Conservation (phyloP, 305 asterid species). For the Monarda citriodora region DNA sequence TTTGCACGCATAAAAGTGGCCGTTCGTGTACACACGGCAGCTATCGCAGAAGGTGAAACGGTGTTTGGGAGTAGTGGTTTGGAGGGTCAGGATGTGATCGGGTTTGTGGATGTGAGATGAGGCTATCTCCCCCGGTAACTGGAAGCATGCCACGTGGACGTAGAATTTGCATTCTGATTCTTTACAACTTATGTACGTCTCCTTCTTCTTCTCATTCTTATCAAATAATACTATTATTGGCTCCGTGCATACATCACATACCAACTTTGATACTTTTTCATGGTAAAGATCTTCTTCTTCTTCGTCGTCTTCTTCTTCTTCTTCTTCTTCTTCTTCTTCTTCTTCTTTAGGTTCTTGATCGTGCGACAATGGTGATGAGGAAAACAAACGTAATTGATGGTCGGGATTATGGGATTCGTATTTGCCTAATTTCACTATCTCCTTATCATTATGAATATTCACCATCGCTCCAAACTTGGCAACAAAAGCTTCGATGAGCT, state of each 20-base stretch:
- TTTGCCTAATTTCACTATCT: neutral
- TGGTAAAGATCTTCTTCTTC: neutral
- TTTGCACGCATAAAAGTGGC: neutral
- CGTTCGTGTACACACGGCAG: neutral
- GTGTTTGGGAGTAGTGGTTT: neutral
- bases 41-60: neutral
- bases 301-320: neutral
- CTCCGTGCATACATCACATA: neutral
- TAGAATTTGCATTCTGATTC: neutral
- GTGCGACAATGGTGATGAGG: too few species aligned
- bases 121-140: neutral
- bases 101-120: neutral
- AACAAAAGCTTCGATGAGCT: neutral
- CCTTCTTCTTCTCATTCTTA: too few species aligned
- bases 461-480: neutral
- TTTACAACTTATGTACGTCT: neutral
- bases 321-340: too few species aligned
- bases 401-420: neutral
- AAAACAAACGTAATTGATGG: too few species aligned
- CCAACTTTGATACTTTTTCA: neutral
- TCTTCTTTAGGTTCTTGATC: too few species aligned
- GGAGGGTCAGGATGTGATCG: neutral
- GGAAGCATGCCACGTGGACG: slow-evolving; percentile 15
- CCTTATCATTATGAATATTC: neutral
- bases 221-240: neutral